phyloP scores from a whole-genome alignment of 106 monocot species.

The Cymbidium sinense region DNA sequence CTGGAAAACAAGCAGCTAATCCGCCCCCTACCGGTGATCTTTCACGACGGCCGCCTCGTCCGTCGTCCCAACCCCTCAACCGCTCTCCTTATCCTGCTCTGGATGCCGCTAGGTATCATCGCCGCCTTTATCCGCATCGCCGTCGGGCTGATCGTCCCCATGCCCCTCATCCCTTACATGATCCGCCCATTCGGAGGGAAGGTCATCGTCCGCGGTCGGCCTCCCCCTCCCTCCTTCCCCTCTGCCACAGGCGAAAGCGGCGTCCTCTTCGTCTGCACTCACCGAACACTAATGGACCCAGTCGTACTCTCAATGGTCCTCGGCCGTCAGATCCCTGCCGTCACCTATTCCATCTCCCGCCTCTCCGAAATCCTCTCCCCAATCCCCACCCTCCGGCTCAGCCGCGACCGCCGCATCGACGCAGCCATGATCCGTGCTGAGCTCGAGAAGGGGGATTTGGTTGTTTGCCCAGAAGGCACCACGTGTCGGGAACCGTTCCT shows the following conservation, averaged over 20 bases:
- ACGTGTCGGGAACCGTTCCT: slow-evolving; percentile 90
- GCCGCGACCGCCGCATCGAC: slow-evolving; percentile 57
- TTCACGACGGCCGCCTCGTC: slow-evolving; percentile 92
- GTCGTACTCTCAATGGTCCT: slow-evolving; percentile 80
- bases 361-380: slow-evolving; percentile 89
- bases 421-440: slow-evolving; percentile 33
- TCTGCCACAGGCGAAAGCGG: slow-evolving; percentile 36
- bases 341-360: slow-evolving; percentile 95
- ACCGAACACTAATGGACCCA: slow-evolving; percentile 97
- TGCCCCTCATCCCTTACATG: slow-evolving; percentile 47
- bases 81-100: slow-evolving; percentile 67
- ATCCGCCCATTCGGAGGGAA: slow-evolving; percentile 57
- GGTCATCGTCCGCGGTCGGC: slow-evolving; percentile 48
- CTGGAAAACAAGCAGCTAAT: neutral
- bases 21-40: slow-evolving; percentile 62
- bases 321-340: slow-evolving; percentile 66
- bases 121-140: slow-evolving; percentile 62
- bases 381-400: slow-evolving; percentile 66
- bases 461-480: slow-evolving; percentile 90
- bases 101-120: slow-evolving; percentile 66
- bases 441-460: slow-evolving; percentile 58
- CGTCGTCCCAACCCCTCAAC: slow-evolving; percentile 68
- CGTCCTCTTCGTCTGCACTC: slow-evolving; percentile 95
- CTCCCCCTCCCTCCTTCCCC: slow-evolving; percentile 10
- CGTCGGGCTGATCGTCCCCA: slow-evolving; percentile 55